Evolutionary conservation across 805 yeast species (phyloP), one percentile per base, ranked within the genome.

Genomic region (Yamadazyma olivae): DNA sequence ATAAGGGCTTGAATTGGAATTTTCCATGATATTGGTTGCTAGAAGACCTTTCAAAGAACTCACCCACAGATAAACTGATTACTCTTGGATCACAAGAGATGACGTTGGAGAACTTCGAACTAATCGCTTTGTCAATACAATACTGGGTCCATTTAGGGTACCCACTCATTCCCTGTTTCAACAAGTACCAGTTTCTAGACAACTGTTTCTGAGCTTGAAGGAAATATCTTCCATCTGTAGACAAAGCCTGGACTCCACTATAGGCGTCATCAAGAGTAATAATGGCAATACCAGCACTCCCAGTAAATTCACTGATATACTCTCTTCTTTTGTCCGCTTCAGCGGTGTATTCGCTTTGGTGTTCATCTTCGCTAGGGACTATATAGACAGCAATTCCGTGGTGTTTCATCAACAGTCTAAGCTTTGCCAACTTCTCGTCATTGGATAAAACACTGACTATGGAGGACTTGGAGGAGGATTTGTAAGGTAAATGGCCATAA

Each of bases 221-320:
- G 58, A 88, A 93, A 64, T 93, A 93, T 46, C 99, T 72, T 2
- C 98, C 98, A 60, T 93, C 99, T 0, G 99, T 93, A 6, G 95
- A 79, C 33, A 93, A 63, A 0, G 83, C 85, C 10, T 96, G 95
- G 31, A 77, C 75, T 1, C 88, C 87, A 8, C 61, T 64, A 16
- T 75, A 67, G 2, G 50, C 49, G 1, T 65, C 71, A 24, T 57
- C 60, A 26, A 64, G 50, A 20, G 95, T 81, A 14, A 91, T 72
- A n/a, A 93, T 74, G 1, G 96, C 97, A 16, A 87, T 67, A 17
- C 98, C 99, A 2, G 97, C 95, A 32, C 91, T 81, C 1, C 98
- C 99, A 9, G 91, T 83, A 62, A 91, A 91, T 0, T 89, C 97
- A 5, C 90, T 75, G 18, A 91, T 83, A 50, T 73, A 91, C 36